phyloP scores from a whole-genome alignment of 805 yeast genomes.

The Candida cerambycidarum region DNA sequence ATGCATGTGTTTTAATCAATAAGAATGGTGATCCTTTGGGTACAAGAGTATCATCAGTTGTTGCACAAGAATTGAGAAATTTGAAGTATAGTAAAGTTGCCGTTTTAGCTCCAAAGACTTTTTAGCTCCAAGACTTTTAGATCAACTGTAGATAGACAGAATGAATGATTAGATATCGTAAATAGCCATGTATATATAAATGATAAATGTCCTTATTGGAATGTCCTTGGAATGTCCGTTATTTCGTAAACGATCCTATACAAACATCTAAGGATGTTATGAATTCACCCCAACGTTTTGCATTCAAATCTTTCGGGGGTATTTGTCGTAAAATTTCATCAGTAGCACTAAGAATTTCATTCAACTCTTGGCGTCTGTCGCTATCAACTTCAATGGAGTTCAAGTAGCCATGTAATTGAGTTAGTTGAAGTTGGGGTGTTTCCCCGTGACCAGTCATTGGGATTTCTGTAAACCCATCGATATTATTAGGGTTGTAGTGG shows the following conservation, averaged over 20 bases:
- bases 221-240: slow-evolving; percentile 11
- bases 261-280: slow-evolving; percentile 20
- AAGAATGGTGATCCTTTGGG: slow-evolving; percentile 94
- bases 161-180: too few species aligned
- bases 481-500: neutral
- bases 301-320: slow-evolving; percentile 16
- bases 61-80: slow-evolving; percentile 85
- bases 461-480: neutral
- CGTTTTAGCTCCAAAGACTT: slow-evolving; percentile 79
- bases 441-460: slow-evolving; percentile 2
- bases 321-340: slow-evolving; percentile 14
- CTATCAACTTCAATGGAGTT: slow-evolving; percentile 14
- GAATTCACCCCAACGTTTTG: slow-evolving; percentile 18
- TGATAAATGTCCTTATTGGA: slow-evolving; percentile 2
- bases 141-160: too few species aligned
- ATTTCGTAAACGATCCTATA: slow-evolving; percentile 13
- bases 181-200: slow-evolving; percentile 1
- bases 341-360: slow-evolving; percentile 16
- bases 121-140: slow-evolving; percentile 14
- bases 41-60: slow-evolving; percentile 86
- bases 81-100: slow-evolving; percentile 83
- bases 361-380: slow-evolving; percentile 9
- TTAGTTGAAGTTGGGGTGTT: slow-evolving; percentile 15
- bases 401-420: slow-evolving; percentile 17
- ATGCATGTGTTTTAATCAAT: slow-evolving; percentile 93